Evolutionary conservation across 1,139 yeast species (phyloP).

Genomic region (Hanseniaspora sp.): DNA sequence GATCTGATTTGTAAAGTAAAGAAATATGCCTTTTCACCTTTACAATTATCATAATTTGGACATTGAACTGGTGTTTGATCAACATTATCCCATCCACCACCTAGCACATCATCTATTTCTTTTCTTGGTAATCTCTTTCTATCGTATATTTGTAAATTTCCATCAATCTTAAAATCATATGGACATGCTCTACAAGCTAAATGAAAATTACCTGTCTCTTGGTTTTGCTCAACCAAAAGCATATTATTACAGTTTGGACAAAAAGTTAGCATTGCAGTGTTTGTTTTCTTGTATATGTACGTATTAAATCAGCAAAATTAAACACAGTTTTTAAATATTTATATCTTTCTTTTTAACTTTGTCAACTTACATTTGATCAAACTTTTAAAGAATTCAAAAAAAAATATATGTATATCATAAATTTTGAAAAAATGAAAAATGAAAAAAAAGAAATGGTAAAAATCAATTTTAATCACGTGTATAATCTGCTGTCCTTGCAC

Average conservation of each 20-base stretch:
- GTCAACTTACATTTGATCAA: too few relatives aligned
- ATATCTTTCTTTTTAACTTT: too few relatives aligned
- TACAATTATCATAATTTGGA: slow-evolving; percentile 68
- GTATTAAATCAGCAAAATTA: too few relatives aligned
- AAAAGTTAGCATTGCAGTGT: slow-evolving; percentile 60
- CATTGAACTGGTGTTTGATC: slow-evolving; percentile 86
- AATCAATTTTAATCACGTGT: too few relatives aligned
- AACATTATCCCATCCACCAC: slow-evolving; percentile 98
- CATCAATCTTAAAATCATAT: slow-evolving; percentile 77
- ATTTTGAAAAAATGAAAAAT: too few relatives aligned
- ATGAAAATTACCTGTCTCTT: slow-evolving; percentile 30
- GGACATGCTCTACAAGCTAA: slow-evolving; percentile 89
- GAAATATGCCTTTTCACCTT: slow-evolving; percentile 84
- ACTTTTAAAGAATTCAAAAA: too few relatives aligned
- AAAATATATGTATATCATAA: too few relatives aligned
- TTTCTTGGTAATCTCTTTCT: slow-evolving; percentile 73
- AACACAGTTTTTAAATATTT: too few relatives aligned
- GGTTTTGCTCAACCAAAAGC: slow-evolving; percentile 47
- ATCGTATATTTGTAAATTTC: slow-evolving; percentile 65
- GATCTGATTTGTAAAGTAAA: slow-evolving; percentile 93
- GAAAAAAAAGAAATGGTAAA: too few relatives aligned
- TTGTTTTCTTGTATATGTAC: too few relatives aligned
- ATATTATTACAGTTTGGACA: slow-evolving; percentile 90
- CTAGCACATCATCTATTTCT: slow-evolving; percentile 90
- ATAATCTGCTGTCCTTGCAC: too few relatives aligned